phyloP scores from a whole-genome alignment of 2,329 filamentous ascomycete species.

The Teratosphaeria gauchensis region DNA sequence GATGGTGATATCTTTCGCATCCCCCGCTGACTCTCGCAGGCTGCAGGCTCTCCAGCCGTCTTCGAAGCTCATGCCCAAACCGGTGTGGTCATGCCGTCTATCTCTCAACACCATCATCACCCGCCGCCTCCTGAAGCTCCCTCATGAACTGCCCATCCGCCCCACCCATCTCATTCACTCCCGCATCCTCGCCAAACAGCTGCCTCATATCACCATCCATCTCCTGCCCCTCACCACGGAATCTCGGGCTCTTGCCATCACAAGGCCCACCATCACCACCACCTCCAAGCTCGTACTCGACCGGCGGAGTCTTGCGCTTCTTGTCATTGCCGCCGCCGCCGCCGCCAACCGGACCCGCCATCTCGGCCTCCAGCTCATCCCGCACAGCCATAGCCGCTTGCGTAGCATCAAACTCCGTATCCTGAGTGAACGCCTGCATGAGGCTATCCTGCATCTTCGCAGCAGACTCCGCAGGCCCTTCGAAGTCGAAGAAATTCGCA shows the following conservation, averaged over 20 bases:
- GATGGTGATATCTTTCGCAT: not conserved
- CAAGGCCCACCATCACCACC: not conserved
- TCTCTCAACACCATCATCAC: not conserved
- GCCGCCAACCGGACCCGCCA: not conserved
- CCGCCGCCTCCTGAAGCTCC: not conserved
- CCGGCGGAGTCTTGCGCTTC: not conserved
- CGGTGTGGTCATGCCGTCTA: too few relatives aligned
- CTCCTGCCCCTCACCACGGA: not conserved
- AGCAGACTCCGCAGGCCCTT: not conserved
- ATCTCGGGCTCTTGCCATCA: not conserved
- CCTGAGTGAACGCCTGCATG: not conserved
- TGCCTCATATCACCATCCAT: too few relatives aligned
- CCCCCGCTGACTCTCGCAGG: not conserved
- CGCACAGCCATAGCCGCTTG: not conserved
- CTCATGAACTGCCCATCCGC: not conserved
- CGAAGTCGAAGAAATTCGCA: too few relatives aligned
- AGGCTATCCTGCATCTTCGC: not conserved
- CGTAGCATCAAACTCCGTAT: not conserved
- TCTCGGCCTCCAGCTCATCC: not conserved
- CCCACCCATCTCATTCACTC: not conserved
- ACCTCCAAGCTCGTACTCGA: not conserved
- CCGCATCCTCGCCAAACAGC: not conserved
- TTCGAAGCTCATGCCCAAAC: too few relatives aligned
- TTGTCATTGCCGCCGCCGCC: not conserved
- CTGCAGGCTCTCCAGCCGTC: too few relatives aligned